phyloP scores from a whole-genome alignment of 495 filamentous ascomycete genomes.

The Aspergillus heteromorphus region DNA sequence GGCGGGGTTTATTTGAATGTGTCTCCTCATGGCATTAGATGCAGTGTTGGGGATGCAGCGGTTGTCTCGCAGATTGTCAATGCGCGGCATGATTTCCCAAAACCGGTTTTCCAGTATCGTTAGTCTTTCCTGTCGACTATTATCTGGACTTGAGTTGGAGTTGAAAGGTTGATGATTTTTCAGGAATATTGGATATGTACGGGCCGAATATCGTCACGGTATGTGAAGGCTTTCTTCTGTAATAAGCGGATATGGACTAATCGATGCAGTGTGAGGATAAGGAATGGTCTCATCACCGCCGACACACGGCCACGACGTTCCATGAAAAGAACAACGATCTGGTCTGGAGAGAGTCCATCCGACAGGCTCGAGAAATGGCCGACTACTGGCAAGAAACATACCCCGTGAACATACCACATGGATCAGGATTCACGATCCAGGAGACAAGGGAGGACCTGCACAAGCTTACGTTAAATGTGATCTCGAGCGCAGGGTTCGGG shows the following conservation, averaged over 20 bases:
- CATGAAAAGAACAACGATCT: conserved; percentile 44
- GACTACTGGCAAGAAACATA: conserved; percentile 27
- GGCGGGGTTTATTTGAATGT: conserved; percentile 39
- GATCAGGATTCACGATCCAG: not conserved
- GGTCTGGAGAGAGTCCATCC: conserved; percentile 38
- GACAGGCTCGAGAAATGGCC: conserved; percentile 25
- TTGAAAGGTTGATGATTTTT: not conserved
- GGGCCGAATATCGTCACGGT: conserved; percentile 41
- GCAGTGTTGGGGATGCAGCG: conserved; percentile 37
- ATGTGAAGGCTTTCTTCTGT: not conserved
- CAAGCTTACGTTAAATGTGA: conserved; percentile 41
- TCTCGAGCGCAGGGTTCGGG: conserved; percentile 39
- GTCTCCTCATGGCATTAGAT: conserved; percentile 34
- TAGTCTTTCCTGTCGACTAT: conserved; percentile 2
- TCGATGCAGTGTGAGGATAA: conserved; percentile 25
- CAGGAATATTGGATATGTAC: conserved; percentile 38
- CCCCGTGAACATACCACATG: not conserved
- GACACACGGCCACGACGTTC: conserved; percentile 35
- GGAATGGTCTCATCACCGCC: conserved; percentile 45
- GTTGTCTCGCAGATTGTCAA: conserved; percentile 31
- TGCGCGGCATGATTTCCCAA: conserved; percentile 36
- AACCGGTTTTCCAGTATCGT: conserved; percentile 31
- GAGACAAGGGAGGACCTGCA: conserved; percentile 28
- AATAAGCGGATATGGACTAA: not conserved
- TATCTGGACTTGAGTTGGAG: not conserved